Conservation (phyloP, 768 basidiomycete genomes). For the Neoboletus subvelutipes region DNA sequence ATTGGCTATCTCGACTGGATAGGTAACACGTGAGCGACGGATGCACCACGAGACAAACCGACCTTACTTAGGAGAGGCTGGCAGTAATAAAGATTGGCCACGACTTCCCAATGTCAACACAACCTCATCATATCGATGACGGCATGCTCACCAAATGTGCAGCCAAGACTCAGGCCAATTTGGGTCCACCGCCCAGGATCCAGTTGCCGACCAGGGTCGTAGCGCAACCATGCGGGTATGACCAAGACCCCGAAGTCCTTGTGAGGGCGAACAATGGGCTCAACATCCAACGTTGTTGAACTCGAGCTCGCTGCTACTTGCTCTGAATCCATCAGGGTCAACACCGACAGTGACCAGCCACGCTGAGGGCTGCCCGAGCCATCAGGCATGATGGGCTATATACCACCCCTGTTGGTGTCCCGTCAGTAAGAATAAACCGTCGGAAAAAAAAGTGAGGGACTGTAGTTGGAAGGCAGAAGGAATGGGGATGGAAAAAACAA, state of each 20-base stretch:
- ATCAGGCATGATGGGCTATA: slow-evolving; percentile 10
- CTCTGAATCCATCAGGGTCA: slow-evolving; percentile 13
- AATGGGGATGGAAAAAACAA: slow-evolving; percentile 4
- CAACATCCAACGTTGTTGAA: not conserved
- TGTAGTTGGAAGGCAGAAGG: slow-evolving; percentile 13
- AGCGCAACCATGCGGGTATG: slow-evolving; percentile 42
- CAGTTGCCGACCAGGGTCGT: slow-evolving; percentile 39
- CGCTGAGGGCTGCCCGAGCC: slow-evolving; percentile 5
- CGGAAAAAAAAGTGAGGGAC: slow-evolving; percentile 13
- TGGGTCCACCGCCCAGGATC: slow-evolving; percentile 41
- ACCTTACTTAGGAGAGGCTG: slow-evolving; percentile 72
- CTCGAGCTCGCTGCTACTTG: not conserved
- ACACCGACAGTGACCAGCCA: slow-evolving; percentile 18
- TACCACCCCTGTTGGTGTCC: not conserved
- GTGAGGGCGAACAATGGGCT: not conserved
- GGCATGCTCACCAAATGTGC: slow-evolving; percentile 42
- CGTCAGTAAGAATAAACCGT: not conserved
- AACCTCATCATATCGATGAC: not conserved
- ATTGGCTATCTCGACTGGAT: slow-evolving; percentile 33
- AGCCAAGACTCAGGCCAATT: slow-evolving; percentile 46
- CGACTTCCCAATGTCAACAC: slow-evolving; percentile 26
- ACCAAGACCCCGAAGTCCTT: slow-evolving; percentile 46
- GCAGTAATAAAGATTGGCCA: slow-evolving; percentile 78
- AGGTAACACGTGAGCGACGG: not conserved
- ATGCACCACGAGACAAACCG: not conserved